phyloP scores from a whole-genome alignment of 2,329 filamentous ascomycete genomes.

The Drechslerella coelobrocha region DNA sequence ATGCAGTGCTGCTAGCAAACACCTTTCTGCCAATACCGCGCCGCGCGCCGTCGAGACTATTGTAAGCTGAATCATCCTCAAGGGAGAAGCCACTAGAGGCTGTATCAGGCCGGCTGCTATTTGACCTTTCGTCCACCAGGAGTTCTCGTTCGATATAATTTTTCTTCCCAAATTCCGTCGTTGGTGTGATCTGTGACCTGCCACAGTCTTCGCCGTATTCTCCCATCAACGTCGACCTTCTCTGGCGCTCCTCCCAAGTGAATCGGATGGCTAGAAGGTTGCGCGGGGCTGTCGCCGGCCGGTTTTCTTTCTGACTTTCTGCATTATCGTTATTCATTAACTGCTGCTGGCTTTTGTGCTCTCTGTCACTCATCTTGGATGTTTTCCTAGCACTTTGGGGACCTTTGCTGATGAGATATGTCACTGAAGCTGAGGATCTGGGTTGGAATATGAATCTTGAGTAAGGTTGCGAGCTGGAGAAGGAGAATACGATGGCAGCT shows the following conservation, averaged over 20 bases:
- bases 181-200: neutral
- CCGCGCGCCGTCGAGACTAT: neutral
- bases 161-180: neutral
- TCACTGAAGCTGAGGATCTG: too few species aligned
- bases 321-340: neutral
- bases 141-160: neutral
- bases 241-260: slow-evolving; percentile 19
- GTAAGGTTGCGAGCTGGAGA: too few species aligned
- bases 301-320: neutral
- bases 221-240: neutral
- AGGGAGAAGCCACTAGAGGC: neutral
- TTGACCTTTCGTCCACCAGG: neutral
- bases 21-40: neutral
- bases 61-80: neutral
- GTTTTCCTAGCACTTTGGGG: neutral
- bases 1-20: neutral
- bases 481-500: too few species aligned
- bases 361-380: neutral
- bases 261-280: slow-evolving; percentile 36
- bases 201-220: neutral
- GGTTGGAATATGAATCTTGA: too few species aligned
- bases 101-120: neutral
- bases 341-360: neutral
- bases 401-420: too few species aligned
- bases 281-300: neutral